Evolutionary conservation across 495 filamentous ascomycete species (phyloP), one percentile per base, ranked within the genome.

Genomic region (Thermochaetoides thermophila): DNA sequence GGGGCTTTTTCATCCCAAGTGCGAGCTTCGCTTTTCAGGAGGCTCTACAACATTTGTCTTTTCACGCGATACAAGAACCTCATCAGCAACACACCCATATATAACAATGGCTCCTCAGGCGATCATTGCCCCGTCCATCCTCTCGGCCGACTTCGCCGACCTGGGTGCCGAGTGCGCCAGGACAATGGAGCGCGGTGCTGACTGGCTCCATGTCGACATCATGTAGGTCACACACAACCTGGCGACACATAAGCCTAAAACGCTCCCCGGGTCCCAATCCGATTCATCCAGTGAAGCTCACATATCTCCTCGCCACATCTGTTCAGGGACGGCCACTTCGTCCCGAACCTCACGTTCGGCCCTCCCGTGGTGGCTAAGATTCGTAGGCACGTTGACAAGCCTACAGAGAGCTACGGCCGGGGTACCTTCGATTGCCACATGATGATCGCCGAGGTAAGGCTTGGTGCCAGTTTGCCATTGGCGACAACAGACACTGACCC

Each of bases 351-450:
- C 54, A 96, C 89, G 31, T 92, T 95, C 54, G 89, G 89, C 27
- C 76, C 64, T 19, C 89, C 89, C 5, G 84, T 96, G 14, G 89
- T 97, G 7, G 84, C 79, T 34, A 91, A 84, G 61, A 89, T 97
- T 35, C 78, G 89, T 23, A 66, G 69, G 24, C 77, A 91, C 46
- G 84, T 97, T 34, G 74, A 76, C 27, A 43, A 43, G 33, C 63
- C 67, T 13, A 43, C 46, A 17, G 47, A 56, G 34, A 46, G 63
- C 22, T 56, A 73, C 42, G 81, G 78, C 3, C 78, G 73, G 47
- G 89, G 89, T 16, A 94, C 89, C 17, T 97, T 97, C 48, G 89
- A 97, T 59, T 97, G 89, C 71, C 89, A 97, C 56, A 96, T 97
- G 91, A 97, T 97, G 89, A 92, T 97, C 46, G 76, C 80, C 46